These are phyloP conservation scores for Alternaria metachromatica DNA, from an alignment of 2,329 filamentous ascomycete species.

Conservation along the genomic window DNA sequence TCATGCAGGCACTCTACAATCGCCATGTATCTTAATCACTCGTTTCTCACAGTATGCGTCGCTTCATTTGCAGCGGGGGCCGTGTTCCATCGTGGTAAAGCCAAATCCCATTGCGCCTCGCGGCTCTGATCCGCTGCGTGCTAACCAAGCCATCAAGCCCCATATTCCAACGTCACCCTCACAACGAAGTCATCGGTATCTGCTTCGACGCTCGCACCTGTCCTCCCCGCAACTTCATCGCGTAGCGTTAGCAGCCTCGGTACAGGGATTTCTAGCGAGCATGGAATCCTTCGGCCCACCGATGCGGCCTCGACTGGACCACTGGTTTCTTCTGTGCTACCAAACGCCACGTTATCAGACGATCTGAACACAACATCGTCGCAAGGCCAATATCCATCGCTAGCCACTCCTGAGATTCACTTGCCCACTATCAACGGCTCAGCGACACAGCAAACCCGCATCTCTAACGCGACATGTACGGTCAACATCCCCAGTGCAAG, in stretches of 20 bases:
- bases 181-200: conserved; percentile 15
- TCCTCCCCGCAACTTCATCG: not conserved
- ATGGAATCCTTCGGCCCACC: conserved; percentile 19
- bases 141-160: conserved; percentile 39
- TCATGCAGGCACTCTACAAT: conserved; percentile 21
- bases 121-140: conserved; percentile 31
- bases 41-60: conserved; percentile 23
- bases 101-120: conserved; percentile 16
- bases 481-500: conserved; percentile 43
- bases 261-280: conserved; percentile 8
- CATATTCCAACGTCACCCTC: conserved; percentile 36
- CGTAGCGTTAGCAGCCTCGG: conserved; percentile 1
- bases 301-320: conserved; percentile 4
- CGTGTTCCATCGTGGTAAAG: conserved; percentile 35
- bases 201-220: conserved; percentile 9
- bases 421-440: not conserved
- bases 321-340: not conserved
- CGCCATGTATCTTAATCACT: conserved; percentile 23
- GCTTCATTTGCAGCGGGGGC: conserved; percentile 22
- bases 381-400: not conserved
- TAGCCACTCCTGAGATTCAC: not conserved
- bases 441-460: conserved; percentile 7
- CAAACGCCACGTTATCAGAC: conserved; percentile 2
- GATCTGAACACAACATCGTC: conserved; percentile 2
- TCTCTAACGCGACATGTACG: conserved; percentile 34